Evolutionary conservation across 2,329 filamentous ascomycete species (phyloP).

Genomic region (Paraconiothyrium sp.): DNA sequence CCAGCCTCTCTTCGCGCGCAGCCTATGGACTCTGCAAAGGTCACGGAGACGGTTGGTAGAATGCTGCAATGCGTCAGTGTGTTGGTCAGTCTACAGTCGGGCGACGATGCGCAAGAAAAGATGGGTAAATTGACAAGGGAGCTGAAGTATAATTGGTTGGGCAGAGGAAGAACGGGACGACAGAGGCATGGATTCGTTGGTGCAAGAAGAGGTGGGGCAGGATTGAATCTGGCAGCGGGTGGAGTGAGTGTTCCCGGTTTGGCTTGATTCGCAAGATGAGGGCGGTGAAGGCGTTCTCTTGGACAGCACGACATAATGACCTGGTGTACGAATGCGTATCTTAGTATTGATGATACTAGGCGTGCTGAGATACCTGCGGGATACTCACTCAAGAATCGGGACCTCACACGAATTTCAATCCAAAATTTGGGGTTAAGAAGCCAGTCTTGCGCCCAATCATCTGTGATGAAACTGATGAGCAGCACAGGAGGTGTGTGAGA

Average conservation of each 20-base stretch:
- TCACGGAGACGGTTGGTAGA: constrained; percentile 92
- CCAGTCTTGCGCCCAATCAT: too few relatives aligned
- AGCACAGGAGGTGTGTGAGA: background rate
- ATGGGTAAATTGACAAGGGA: constrained; percentile 86
- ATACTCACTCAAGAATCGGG: background rate
- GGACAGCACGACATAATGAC: background rate
- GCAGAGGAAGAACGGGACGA: constrained; percentile 85
- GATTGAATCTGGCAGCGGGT: constrained; percentile 17
- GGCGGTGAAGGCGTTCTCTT: background rate
- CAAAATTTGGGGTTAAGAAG: too few relatives aligned
- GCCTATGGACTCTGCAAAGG: constrained; percentile 69
- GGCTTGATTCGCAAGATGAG: background rate
- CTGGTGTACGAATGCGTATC: background rate
- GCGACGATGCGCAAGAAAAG: constrained; percentile 77
- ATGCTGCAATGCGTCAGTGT: constrained; percentile 98
- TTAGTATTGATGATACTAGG: background rate
- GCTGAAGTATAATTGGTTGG: constrained; percentile 96
- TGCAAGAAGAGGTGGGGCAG: constrained; percentile 55
- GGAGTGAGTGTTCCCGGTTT: constrained; percentile 11
- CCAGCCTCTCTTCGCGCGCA: constrained; percentile 36
- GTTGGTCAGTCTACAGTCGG: constrained; percentile 77
- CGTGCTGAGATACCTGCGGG: background rate
- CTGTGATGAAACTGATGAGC: background rate
- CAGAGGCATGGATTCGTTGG: constrained; percentile 92
- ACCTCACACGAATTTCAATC: background rate